Evolutionary conservation across 768 basidiomycete species (phyloP).

Genomic region (Lactifluus piperatus): DNA sequence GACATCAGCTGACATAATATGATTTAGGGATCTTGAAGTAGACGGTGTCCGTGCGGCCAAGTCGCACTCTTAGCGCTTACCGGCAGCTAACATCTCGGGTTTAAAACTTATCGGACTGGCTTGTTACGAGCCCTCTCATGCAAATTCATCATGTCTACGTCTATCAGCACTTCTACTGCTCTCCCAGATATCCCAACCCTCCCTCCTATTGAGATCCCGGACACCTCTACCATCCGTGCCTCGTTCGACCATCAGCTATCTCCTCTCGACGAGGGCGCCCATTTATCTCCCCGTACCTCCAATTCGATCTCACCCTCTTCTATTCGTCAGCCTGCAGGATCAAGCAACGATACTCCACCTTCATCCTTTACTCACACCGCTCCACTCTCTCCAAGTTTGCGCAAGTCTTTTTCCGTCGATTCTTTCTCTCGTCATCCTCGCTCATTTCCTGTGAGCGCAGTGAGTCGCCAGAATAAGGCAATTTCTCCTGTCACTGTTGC

Average conservation of each 20-base stretch:
- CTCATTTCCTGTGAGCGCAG: slow-evolving; percentile 30
- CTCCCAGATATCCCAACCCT: slow-evolving; percentile 34
- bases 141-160: slow-evolving; percentile 15
- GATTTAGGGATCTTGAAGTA: not conserved
- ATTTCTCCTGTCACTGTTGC: not conserved
- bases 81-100: not conserved
- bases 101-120: slow-evolving; percentile 5
- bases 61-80: not conserved
- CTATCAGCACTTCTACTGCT: slow-evolving; percentile 25
- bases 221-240: slow-evolving; percentile 24
- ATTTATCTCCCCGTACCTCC: slow-evolving; percentile 27
- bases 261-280: slow-evolving; percentile 32
- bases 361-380: slow-evolving; percentile 20
- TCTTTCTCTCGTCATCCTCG: slow-evolving; percentile 44
- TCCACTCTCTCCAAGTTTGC: slow-evolving; percentile 37
- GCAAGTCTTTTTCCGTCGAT: slow-evolving; percentile 73
- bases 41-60: not conserved
- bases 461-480: slow-evolving; percentile 5
- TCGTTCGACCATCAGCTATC: slow-evolving; percentile 26
- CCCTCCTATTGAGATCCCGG: slow-evolving; percentile 38
- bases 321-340: slow-evolving; percentile 20
- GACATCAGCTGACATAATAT: slow-evolving; percentile 10
- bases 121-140: slow-evolving; percentile 16
- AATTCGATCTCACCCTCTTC: slow-evolving; percentile 23
- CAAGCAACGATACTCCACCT: slow-evolving; percentile 23